phyloP scores from a whole-genome alignment of 2,329 filamentous ascomycete species.

The Rasamsonia emersonii region DNA sequence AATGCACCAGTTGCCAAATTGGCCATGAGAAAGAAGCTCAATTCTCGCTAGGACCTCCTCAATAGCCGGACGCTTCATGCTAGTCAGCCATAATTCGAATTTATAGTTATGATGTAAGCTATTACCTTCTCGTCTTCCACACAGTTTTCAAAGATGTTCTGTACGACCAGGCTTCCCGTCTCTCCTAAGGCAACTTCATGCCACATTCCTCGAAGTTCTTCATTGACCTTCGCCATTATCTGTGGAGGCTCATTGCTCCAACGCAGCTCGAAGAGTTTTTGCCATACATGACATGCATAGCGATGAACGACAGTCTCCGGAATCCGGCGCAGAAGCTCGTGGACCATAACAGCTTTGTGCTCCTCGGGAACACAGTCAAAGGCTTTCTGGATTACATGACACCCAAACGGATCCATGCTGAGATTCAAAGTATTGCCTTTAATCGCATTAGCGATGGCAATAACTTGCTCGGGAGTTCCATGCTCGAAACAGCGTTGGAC shows the following conservation, averaged over 20 bases:
- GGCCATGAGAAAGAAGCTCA: constrained; percentile 90
- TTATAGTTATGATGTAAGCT: constrained; percentile 5
- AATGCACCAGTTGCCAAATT: constrained; percentile 99
- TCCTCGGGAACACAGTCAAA: constrained; percentile 97
- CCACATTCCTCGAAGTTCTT: constrained; percentile 93
- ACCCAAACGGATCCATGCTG: constrained; percentile 98
- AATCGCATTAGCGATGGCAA: constrained; percentile 89
- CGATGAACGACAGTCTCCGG: constrained; percentile 97
- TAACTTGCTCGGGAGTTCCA: constrained; percentile 85
- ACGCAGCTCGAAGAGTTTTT: constrained; percentile 95
- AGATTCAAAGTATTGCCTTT: constrained; percentile 87
- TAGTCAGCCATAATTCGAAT: constrained; percentile 12
- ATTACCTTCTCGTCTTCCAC: constrained; percentile 93
- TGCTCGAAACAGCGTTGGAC: constrained; percentile 99
- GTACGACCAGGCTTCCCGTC: constrained; percentile 93
- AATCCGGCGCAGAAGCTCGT: constrained; percentile 87
- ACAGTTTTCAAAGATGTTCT: constrained; percentile 99
- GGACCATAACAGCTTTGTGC: constrained; percentile 98
- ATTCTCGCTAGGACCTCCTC: constrained; percentile 93
- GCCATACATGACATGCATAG: constrained; percentile 98
- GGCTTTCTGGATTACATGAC: constrained; percentile 96
- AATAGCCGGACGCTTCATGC: constrained; percentile 78
- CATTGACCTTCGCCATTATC: constrained; percentile 98
- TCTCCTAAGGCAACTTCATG: constrained; percentile 95
- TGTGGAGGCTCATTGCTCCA: constrained; percentile 93